Evolutionary conservation across 1,139 yeast genomes (phyloP).

Genomic region (Blastobotrys buckinghamii): DNA sequence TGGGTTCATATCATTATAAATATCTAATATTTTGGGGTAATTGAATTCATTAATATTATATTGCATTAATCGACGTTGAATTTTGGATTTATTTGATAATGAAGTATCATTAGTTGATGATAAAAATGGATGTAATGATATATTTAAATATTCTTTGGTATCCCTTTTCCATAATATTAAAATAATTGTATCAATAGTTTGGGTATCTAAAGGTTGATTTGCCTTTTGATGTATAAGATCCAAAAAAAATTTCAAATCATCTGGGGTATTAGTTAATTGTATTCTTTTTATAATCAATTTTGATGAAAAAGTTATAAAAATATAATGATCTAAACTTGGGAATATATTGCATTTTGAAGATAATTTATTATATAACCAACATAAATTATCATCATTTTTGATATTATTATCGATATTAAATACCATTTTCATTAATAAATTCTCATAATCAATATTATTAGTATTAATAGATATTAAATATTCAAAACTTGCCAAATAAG

Average conservation of each 20-base stretch:
- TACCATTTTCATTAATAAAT: neutral
- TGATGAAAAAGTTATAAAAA: neutral
- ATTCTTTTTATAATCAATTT: conserved; percentile 2
- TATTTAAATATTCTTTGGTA: neutral
- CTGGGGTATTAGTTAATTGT: neutral
- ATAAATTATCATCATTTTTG: neutral
- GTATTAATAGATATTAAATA: too few species aligned
- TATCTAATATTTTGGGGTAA: neutral
- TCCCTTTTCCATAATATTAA: conserved; percentile 2
- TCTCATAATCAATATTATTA: neutral
- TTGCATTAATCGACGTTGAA: conserved; percentile 2
- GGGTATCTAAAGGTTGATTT: neutral
- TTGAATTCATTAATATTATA: neutral
- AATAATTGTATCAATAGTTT: neutral
- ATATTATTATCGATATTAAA: neutral
- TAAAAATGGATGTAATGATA: neutral
- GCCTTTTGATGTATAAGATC: neutral
- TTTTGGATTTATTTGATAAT: neutral
- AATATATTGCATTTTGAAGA: neutral
- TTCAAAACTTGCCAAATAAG: neutral
- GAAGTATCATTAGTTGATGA: neutral
- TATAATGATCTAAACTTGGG: neutral
- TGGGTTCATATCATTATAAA: neutral
- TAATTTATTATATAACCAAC: conserved; percentile 1
- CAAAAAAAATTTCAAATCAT: neutral